phyloP scores from a whole-genome alignment of 1,139 yeast species.

The Candida labiduridarum region DNA sequence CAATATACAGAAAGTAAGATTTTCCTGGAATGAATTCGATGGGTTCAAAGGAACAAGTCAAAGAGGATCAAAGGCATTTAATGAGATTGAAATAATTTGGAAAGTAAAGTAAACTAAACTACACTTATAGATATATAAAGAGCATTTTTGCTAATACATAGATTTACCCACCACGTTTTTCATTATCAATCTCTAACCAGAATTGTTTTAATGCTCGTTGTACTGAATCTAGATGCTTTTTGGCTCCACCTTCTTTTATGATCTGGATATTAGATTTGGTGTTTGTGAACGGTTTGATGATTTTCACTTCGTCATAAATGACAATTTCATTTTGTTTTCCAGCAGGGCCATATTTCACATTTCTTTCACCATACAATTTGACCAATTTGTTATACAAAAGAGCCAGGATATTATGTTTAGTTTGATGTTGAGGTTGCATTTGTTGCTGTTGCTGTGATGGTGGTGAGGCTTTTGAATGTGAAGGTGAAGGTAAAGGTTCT shows the following conservation, averaged over 20 bases:
- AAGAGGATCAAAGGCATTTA: conserved; percentile 58
- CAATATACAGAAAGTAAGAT: not conserved
- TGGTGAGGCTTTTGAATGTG: not conserved
- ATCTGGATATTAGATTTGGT: conserved; percentile 25
- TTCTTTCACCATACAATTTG: conserved; percentile 24
- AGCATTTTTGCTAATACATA: not conserved
- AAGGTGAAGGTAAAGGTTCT: not conserved
- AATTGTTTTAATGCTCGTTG: conserved; percentile 57
- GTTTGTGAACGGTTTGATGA: conserved; percentile 33
- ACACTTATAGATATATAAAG: not conserved
- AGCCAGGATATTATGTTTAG: conserved; percentile 2
- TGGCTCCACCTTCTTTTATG: conserved; percentile 27
- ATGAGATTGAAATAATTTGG: conserved; percentile 46
- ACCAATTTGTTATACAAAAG: conserved; percentile 23
- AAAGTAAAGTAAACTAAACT: conserved; percentile 1
- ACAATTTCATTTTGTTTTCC: conserved; percentile 20
- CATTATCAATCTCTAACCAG: conserved; percentile 53
- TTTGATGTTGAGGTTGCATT: conserved; percentile 1
- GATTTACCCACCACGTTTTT: conserved; percentile 61
- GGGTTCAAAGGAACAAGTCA: conserved; percentile 65
- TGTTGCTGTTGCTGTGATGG: not conserved
- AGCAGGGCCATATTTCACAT: conserved; percentile 27
- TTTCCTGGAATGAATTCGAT: conserved; percentile 63
- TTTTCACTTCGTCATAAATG: conserved; percentile 27
- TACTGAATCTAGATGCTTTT: conserved; percentile 47